These are phyloP conservation scores for Camellia lanceoleosa DNA, from an alignment of 148 eudicot species.

Conservation along the genomic window DNA sequence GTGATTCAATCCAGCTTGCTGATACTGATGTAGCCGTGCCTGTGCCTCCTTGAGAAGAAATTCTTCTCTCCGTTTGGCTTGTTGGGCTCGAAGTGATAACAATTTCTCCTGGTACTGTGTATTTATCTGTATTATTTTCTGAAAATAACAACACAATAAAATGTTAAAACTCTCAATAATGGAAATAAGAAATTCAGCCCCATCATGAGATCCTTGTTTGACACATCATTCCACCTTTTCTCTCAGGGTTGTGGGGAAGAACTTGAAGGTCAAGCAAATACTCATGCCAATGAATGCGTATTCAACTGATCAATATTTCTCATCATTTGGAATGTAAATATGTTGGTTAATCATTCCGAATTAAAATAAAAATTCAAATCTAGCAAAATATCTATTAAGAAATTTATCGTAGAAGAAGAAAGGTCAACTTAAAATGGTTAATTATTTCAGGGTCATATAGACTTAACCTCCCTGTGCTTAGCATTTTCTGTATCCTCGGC, in stretches of 20 bases:
- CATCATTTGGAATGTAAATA: background rate
- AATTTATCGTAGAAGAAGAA: background rate
- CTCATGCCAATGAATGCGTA: background rate
- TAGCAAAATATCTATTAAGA: background rate
- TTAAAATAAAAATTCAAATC: background rate
- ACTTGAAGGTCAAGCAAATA: background rate
- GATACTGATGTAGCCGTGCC: slow-evolving; percentile 21
- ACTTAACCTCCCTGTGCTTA: slow-evolving; percentile 63
- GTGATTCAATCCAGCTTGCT: slow-evolving; percentile 12
- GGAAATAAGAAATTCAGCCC: background rate
- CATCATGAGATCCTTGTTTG: background rate
- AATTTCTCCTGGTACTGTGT: slow-evolving; percentile 38
- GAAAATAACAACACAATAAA: slow-evolving; percentile 14
- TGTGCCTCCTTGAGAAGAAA: slow-evolving; percentile 26
- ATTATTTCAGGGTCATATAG: background rate
- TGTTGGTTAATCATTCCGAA: background rate
- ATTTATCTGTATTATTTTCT: slow-evolving; percentile 58
- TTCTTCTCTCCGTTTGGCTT: slow-evolving; percentile 29
- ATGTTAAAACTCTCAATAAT: background rate
- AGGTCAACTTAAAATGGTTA: slow-evolving; percentile 5
- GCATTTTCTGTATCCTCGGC: slow-evolving; percentile 58
- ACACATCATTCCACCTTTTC: background rate
- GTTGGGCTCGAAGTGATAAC: slow-evolving; percentile 22
- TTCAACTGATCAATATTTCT: background rate
- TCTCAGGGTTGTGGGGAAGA: background rate